phyloP scores from a whole-genome alignment of 257 asterid species.

The Anisodus acutangulus region DNA sequence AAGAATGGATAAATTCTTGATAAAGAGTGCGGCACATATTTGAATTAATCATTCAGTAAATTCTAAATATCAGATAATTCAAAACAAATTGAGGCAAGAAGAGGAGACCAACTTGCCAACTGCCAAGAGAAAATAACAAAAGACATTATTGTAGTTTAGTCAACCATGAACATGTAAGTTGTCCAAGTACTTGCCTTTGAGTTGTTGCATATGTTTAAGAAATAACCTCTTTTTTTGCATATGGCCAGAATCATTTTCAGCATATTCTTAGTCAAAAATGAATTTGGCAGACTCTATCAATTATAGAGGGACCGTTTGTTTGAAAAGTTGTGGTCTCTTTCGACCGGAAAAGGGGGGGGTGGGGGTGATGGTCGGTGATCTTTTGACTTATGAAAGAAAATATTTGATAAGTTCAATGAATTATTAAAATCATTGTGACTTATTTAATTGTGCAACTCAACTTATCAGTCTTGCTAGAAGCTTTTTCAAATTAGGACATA shows the following conservation, averaged over 20 bases:
- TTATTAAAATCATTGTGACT: not conserved
- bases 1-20: not conserved
- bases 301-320: not conserved
- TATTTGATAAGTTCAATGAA: constrained; percentile 12
- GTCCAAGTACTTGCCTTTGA: not conserved
- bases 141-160: constrained; percentile 22
- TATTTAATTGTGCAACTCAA: not conserved
- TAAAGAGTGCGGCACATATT: too few relatives aligned
- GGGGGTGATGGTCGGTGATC: not conserved
- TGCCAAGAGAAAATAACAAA: not conserved
- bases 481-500: not conserved
- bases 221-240: not conserved
- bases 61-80: not conserved
- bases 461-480: not conserved
- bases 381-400: not conserved
- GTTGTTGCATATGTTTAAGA: not conserved
- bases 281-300: not conserved
- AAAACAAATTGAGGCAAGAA: not conserved
- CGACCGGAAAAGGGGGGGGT: too few relatives aligned
- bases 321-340: not conserved
- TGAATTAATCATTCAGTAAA: not conserved
- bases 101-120: not conserved
- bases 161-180: not conserved
- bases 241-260: not conserved
- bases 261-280: constrained; percentile 8